Evolutionary conservation across 73 alveolate species (phyloP).

Genomic region (Paramecium biaurelia): DNA sequence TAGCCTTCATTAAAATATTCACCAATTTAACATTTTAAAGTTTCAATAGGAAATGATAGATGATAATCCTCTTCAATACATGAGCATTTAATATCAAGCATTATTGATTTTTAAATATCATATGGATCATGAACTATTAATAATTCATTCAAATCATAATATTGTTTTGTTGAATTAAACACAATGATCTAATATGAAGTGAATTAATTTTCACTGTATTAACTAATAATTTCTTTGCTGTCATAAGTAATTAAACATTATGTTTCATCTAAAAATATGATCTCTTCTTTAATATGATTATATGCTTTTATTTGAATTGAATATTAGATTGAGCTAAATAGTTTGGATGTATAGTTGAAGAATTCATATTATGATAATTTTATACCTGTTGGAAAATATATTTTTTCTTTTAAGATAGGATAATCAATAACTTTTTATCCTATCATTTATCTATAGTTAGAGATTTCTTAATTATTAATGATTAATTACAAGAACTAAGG

Average conservation of each 20-base stretch:
- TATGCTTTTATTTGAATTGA: neutral
- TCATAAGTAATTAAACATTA: neutral
- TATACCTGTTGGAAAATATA: neutral
- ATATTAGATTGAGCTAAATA: neutral
- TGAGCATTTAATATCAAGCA: neutral
- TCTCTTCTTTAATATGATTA: neutral
- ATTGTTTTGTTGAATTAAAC: neutral
- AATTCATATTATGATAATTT: neutral
- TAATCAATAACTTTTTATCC: neutral
- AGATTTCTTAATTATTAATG: neutral
- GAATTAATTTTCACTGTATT: neutral
- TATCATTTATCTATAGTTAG: neutral
- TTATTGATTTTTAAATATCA: neutral
- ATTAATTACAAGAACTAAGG: neutral
- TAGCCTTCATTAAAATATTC: neutral
- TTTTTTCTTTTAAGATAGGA: neutral
- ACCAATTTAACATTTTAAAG: constrained; percentile 5
- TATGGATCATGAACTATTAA: neutral
- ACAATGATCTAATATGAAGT: neutral
- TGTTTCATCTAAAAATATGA: neutral
- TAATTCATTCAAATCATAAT: neutral
- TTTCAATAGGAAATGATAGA: neutral
- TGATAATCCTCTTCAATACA: neutral
- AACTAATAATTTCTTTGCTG: neutral
- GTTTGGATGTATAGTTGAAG: neutral